A percentile compares a stretch with the other conserved stretches of the same genome.
Evolutionary conservation across 768 basidiomycete genomes (phyloP).

Genomic region (Tubosaeta sp.): DNA sequence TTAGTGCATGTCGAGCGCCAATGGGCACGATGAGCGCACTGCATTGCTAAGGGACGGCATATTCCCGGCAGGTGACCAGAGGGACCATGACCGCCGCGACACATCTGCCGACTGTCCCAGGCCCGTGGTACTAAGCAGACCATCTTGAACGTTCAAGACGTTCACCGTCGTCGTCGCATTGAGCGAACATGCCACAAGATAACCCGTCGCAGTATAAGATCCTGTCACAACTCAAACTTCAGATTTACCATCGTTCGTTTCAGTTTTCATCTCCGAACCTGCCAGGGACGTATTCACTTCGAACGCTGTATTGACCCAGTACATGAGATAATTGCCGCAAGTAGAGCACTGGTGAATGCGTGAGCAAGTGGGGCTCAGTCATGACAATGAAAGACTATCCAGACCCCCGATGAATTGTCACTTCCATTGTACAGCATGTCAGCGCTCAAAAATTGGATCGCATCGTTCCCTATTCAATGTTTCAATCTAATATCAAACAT

Average conservation of each 20-base stretch:
- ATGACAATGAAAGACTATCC: too few species aligned
- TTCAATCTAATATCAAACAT: too few species aligned
- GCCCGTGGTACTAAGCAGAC: neutral
- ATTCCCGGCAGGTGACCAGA: neutral
- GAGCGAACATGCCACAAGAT: neutral
- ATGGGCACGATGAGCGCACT: neutral
- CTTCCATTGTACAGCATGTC: too few species aligned
- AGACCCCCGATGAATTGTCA: too few species aligned
- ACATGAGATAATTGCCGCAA: neutral
- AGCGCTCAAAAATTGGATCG: too few species aligned
- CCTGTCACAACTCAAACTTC: too few species aligned
- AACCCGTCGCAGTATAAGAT: neutral
- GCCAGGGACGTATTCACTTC: neutral
- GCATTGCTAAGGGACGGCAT: neutral
- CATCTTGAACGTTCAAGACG: neutral
- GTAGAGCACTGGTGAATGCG: neutral
- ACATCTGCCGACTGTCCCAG: too few species aligned
- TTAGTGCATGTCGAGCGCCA: too few species aligned
- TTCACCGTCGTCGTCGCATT: neutral
- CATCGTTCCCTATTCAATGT: too few species aligned
- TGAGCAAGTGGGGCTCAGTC: too few species aligned
- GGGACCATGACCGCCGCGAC: neutral
- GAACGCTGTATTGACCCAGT: neutral
- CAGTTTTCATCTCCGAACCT: neutral
- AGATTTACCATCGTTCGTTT: neutral